phyloP scores from a whole-genome alignment of 164 flowering plant species.

The Cinnamomum micranthum region DNA sequence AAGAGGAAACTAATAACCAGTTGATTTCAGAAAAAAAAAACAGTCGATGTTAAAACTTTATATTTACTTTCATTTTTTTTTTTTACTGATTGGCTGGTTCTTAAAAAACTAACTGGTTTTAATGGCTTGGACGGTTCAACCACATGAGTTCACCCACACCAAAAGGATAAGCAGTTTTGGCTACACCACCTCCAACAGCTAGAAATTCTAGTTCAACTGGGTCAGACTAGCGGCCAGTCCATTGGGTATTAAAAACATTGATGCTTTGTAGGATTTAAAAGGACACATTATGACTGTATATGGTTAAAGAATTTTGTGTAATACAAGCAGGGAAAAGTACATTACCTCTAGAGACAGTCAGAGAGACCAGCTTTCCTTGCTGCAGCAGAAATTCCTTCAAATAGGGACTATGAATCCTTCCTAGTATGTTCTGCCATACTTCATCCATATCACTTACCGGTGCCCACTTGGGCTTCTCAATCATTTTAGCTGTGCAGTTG shows the following conservation, averaged over 20 bases:
- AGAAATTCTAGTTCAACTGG: no score
- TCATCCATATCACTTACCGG: conserved; percentile 26
- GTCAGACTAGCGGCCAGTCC: no score
- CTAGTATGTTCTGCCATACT: conserved; percentile 28
- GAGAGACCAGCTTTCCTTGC: conserved; percentile 32
- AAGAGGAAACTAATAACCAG: neutral
- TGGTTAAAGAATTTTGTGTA: neutral
- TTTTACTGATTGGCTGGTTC: no score
- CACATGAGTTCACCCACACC: no score
- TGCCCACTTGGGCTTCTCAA: conserved; percentile 14
- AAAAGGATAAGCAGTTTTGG: no score
- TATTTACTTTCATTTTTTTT: no score
- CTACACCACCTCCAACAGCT: no score
- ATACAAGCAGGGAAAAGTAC: neutral
- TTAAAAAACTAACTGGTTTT: no score
- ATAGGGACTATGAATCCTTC: conserved; percentile 15
- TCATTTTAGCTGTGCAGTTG: conserved; percentile 6
- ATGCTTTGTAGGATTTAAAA: no score
- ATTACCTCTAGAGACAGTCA: conserved; percentile 33
- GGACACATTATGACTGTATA: no score
- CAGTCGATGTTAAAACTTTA: neutral
- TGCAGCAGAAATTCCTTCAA: conserved; percentile 26
- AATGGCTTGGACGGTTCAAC: no score
- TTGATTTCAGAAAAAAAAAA: neutral
- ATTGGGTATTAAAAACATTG: no score